Conservation (phyloP, 2,329 filamentous ascomycete species). For the Alternaria incomplexa region DNA sequence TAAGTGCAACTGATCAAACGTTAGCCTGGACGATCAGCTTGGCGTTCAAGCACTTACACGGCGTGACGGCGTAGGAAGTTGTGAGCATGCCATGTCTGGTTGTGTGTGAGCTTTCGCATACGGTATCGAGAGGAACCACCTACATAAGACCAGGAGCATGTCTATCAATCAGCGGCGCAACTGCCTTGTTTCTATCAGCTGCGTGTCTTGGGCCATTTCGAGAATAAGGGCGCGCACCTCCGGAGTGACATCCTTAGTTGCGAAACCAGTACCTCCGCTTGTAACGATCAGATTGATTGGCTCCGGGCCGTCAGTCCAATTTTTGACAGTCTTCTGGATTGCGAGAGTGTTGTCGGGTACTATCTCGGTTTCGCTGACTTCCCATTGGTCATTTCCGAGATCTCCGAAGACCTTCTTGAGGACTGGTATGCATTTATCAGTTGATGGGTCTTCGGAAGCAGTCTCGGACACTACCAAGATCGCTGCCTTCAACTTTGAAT, state of each 20-base stretch:
- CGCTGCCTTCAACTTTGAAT: conserved; percentile 68
- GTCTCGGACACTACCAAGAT: conserved; percentile 93
- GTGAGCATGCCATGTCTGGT: conserved; percentile 87
- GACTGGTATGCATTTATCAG: conserved; percentile 73
- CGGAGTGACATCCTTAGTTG: conserved; percentile 81
- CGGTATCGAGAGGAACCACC: conserved; percentile 27
- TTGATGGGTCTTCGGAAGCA: conserved; percentile 76
- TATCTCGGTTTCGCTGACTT: conserved; percentile 71
- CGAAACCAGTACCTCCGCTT: conserved; percentile 93
- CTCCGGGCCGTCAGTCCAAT: conserved; percentile 72
- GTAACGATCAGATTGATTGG: conserved; percentile 79
- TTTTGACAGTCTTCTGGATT: conserved; percentile 75
- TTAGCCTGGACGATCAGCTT: conserved; percentile 20
- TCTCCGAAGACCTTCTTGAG: conserved; percentile 72
- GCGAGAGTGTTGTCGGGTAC: conserved; percentile 76
- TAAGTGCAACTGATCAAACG: conserved; percentile 77
- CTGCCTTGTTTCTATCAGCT: conserved; percentile 62
- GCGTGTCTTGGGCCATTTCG: background rate
- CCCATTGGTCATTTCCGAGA: conserved; percentile 74
- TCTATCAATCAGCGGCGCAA: conserved; percentile 79
- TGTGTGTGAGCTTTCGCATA: conserved; percentile 13
- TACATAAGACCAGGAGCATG: conserved; percentile 85
- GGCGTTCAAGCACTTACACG: conserved; percentile 69
- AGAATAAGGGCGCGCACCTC: conserved; percentile 64
- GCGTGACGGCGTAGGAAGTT: conserved; percentile 82